Evolutionary conservation across 306 rosid species (phyloP).

Genomic region (Chamaecrista fasciculata): DNA sequence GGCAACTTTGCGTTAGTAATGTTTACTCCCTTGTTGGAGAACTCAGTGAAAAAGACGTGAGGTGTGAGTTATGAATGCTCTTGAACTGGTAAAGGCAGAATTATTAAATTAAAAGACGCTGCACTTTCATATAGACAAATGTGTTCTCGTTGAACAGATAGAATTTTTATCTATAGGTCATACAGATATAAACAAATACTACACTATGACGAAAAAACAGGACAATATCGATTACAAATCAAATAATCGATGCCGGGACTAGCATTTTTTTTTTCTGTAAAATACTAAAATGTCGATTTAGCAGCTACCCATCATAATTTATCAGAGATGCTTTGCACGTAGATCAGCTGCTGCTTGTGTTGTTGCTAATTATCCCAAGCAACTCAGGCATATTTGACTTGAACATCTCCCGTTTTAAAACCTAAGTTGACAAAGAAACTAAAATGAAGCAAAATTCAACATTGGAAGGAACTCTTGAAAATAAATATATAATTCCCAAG

Average conservation of each 20-base stretch:
- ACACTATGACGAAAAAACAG: neutral
- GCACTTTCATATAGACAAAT: neutral
- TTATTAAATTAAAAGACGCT: neutral
- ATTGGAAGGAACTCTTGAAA: neutral
- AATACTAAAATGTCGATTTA: neutral
- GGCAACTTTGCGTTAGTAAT: neutral
- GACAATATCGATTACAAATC: neutral
- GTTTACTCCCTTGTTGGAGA: neutral
- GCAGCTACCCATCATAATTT: neutral
- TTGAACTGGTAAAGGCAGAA: neutral
- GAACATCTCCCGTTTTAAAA: neutral
- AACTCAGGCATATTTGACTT: neutral
- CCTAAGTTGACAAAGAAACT: neutral
- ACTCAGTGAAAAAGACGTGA: neutral
- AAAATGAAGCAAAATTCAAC: constrained; percentile 4
- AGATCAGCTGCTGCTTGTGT: neutral
- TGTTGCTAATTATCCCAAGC: neutral
- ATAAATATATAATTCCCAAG: neutral
- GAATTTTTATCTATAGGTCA: neutral
- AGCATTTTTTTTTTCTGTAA: too few species aligned
- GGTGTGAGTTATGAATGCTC: neutral
- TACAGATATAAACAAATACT: neutral
- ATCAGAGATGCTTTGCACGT: constrained; percentile 2
- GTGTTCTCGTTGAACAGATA: neutral
- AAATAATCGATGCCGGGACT: neutral